These are phyloP conservation scores for Fimicolochytrium jonesii DNA, from an alignment of 192 early-diverging fungal genomes.

Conservation along the genomic window DNA sequence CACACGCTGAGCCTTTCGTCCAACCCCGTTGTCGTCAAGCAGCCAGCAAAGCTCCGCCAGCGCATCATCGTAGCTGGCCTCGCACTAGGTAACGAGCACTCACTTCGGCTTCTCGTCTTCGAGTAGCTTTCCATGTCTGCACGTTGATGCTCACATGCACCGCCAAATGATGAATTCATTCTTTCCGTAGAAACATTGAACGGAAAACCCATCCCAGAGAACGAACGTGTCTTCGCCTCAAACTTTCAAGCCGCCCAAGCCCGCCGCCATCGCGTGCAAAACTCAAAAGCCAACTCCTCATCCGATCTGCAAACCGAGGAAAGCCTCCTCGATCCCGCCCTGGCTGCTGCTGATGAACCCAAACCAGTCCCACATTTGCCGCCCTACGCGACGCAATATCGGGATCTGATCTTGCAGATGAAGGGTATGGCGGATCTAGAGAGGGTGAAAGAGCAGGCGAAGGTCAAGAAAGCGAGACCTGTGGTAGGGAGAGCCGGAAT, in stretches of 20 bases:
- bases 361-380: slow-evolving; percentile 49
- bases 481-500: too few species aligned
- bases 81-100: slow-evolving; percentile 26
- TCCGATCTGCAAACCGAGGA: too few species aligned
- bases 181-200: slow-evolving; percentile 38
- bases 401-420: slow-evolving; percentile 39
- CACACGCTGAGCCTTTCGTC: slow-evolving; percentile 14
- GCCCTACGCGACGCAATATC: slow-evolving; percentile 44
- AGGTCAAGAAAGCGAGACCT: too few species aligned
- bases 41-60: slow-evolving; percentile 38
- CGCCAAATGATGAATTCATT: too few species aligned
- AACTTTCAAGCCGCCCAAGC: slow-evolving; percentile 21
- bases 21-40: slow-evolving; percentile 23
- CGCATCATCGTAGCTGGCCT: slow-evolving; percentile 30
- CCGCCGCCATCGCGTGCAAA: too few species aligned
- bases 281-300: too few species aligned
- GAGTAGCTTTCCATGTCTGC: not conserved
- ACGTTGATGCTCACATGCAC: too few species aligned
- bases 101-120: not conserved
- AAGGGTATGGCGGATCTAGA: too few species aligned
- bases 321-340: too few species aligned
- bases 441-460: too few species aligned
- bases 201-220: slow-evolving; percentile 38
- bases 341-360: slow-evolving; percentile 3
- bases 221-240: slow-evolving; percentile 39